These are phyloP conservation scores for Chaetomidium leptoderma DNA, from an alignment of 495 filamentous ascomycete genomes.

Conservation along the genomic window DNA sequence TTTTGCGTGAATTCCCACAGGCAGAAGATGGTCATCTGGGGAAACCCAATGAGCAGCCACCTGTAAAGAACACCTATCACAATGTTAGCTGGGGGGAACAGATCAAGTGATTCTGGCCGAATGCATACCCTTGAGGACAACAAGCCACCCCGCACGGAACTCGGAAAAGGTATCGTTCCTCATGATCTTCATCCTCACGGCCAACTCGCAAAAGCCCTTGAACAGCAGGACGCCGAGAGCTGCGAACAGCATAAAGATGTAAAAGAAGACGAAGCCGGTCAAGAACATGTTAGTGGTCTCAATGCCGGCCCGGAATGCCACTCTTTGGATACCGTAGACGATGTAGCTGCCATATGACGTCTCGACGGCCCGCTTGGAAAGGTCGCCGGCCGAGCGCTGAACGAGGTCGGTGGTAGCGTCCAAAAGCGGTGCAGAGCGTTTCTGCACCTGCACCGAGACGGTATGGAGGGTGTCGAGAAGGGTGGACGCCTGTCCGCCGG, in stretches of 20 bases:
- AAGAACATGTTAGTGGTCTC: constrained; percentile 93
- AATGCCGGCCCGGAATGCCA: constrained; percentile 78
- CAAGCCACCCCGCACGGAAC: constrained; percentile 82
- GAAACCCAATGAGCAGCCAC: constrained; percentile 85
- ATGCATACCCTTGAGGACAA: constrained; percentile 30
- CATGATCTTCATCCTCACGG: constrained; percentile 66
- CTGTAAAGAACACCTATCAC: constrained; percentile 86
- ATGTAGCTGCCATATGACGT: constrained; percentile 54
- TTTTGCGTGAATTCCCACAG: constrained; percentile 88
- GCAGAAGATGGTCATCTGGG: constrained; percentile 86
- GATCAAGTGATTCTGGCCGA: background rate
- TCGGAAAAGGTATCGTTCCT: constrained; percentile 86
- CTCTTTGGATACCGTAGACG: constrained; percentile 83
- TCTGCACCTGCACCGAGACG: constrained; percentile 81
- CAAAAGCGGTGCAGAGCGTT: constrained; percentile 49
- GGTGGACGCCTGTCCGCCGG: constrained; percentile 80
- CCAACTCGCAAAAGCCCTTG: constrained; percentile 72
- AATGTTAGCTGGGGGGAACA: constrained; percentile 3
- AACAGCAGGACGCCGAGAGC: constrained; percentile 70
- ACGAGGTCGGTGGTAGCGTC: constrained; percentile 38
- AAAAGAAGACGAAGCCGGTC: constrained; percentile 86
- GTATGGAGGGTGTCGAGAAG: constrained; percentile 68
- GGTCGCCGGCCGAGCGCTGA: constrained; percentile 43
- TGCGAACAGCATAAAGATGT: constrained; percentile 70
- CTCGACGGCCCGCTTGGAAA: constrained; percentile 42